Evolutionary conservation across 2,329 filamentous ascomycete genomes (phyloP).

Genomic region (Fusarium aywerte): DNA sequence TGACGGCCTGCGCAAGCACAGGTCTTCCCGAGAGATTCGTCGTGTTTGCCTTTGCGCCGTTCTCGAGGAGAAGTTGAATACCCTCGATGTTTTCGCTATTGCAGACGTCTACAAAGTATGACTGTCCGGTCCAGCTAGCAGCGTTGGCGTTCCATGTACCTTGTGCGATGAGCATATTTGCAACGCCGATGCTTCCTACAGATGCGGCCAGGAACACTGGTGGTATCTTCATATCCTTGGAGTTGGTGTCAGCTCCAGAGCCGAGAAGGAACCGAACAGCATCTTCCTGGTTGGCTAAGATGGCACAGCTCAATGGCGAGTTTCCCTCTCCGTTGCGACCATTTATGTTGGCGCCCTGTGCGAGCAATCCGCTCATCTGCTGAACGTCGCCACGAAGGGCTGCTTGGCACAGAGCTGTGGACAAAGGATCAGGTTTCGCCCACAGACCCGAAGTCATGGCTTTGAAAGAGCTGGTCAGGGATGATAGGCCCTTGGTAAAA

Average conservation of each 20-base stretch:
- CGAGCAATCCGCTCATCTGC: constrained; percentile 50
- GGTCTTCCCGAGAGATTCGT: constrained; percentile 44
- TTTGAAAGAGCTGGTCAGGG: constrained; percentile 51
- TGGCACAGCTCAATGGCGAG: constrained; percentile 51
- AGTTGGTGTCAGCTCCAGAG: constrained; percentile 46
- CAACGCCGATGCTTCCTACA: constrained; percentile 45
- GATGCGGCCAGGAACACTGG: constrained; percentile 51
- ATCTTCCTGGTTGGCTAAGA: constrained; percentile 47
- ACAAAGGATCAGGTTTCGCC: constrained; percentile 52
- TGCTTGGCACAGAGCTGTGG: constrained; percentile 52
- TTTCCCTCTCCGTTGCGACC: constrained; percentile 52
- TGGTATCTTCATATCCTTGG: constrained; percentile 45
- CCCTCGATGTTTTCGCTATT: constrained; percentile 43
- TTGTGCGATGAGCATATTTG: constrained; percentile 44
- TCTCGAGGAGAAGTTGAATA: constrained; percentile 46
- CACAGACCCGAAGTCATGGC: constrained; percentile 50
- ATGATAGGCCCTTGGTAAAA: constrained; percentile 43
- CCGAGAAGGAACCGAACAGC: constrained; percentile 50
- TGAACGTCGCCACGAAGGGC: constrained; percentile 48
- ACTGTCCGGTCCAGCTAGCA: constrained; percentile 45
- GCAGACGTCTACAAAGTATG: constrained; percentile 48
- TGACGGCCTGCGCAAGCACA: constrained; percentile 45
- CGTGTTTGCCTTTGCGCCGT: constrained; percentile 48
- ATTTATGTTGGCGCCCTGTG: constrained; percentile 52
- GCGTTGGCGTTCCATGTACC: constrained; percentile 49